Conservation (phyloP, 129 eudicot species). For the Rutidosis leptorrhynchoides region DNA sequence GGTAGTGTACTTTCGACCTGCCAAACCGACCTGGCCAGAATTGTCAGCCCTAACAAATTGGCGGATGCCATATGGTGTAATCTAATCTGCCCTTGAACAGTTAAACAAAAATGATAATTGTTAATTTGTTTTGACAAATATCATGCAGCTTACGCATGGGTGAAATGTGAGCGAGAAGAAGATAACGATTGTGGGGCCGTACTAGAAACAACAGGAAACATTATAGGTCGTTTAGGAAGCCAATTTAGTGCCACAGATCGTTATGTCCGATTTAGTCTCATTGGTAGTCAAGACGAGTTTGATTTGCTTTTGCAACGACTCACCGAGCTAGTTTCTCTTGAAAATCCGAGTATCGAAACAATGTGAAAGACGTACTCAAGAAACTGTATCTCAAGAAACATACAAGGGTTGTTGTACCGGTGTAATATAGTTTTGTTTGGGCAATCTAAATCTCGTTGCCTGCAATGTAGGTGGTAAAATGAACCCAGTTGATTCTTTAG, state of each 20-base stretch:
- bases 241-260: slow-evolving; percentile 35
- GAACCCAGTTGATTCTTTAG: neutral
- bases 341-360: slow-evolving; percentile 20
- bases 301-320: slow-evolving; percentile 43
- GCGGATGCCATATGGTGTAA: too few species aligned
- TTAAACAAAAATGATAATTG: neutral
- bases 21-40: neutral
- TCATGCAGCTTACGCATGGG: slow-evolving; percentile 66
- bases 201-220: slow-evolving; percentile 43
- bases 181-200: slow-evolving; percentile 46
- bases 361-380: slow-evolving; percentile 16
- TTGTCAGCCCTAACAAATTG: neutral
- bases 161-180: slow-evolving; percentile 65
- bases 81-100: neutral
- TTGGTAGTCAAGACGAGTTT: slow-evolving; percentile 58
- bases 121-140: neutral
- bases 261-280: slow-evolving; percentile 60
- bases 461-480: neutral
- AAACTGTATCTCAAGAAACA: neutral
- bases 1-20: neutral
- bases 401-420: neutral
- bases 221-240: slow-evolving; percentile 48
- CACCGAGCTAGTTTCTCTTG: slow-evolving; percentile 34
- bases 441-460: neutral
- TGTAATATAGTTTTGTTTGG: neutral